phyloP scores from a whole-genome alignment of 2,329 filamentous ascomycete genomes.

The Xylaria sp. region DNA sequence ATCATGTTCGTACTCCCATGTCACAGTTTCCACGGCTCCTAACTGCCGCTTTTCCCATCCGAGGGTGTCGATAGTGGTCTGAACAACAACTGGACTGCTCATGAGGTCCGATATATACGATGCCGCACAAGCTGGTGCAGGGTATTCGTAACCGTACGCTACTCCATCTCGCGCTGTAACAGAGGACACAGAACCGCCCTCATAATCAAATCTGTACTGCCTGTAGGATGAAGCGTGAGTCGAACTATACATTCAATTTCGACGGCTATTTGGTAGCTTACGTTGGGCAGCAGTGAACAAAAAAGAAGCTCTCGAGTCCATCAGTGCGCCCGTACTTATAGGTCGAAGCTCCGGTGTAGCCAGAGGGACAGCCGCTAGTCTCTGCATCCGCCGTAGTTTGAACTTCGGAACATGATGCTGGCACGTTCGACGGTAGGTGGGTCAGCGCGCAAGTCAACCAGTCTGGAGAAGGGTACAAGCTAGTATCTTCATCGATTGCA shows the following conservation, averaged over 20 bases:
- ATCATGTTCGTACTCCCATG: conserved; percentile 28
- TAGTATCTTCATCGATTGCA: conserved; percentile 2
- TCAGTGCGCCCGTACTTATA: neutral
- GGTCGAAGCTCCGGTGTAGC: conserved; percentile 21
- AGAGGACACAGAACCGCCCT: neutral
- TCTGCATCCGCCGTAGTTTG: conserved; percentile 20
- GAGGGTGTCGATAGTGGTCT: conserved; percentile 25
- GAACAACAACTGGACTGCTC: conserved; percentile 23
- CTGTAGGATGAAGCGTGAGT: conserved; percentile 21
- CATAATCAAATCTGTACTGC: conserved; percentile 29
- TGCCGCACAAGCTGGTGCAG: conserved; percentile 28
- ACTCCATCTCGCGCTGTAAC: conserved; percentile 30
- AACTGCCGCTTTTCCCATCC: conserved; percentile 32
- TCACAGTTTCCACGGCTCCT: conserved; percentile 23
- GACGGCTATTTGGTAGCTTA: conserved; percentile 16
- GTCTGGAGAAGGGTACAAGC: conserved; percentile 17
- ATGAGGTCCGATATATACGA: conserved; percentile 30
- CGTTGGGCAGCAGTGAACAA: conserved; percentile 31
- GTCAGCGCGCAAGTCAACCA: conserved; percentile 35
- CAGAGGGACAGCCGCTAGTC: conserved; percentile 30
- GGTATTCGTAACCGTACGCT: conserved; percentile 16
- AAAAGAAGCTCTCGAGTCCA: conserved; percentile 1
- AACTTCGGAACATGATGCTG: conserved; percentile 26
- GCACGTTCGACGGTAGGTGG: conserved; percentile 2
- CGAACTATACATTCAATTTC: conserved; percentile 1